Conservation (phyloP, 164 flowering plant genomes). For the Cinnamomum micranthum region DNA sequence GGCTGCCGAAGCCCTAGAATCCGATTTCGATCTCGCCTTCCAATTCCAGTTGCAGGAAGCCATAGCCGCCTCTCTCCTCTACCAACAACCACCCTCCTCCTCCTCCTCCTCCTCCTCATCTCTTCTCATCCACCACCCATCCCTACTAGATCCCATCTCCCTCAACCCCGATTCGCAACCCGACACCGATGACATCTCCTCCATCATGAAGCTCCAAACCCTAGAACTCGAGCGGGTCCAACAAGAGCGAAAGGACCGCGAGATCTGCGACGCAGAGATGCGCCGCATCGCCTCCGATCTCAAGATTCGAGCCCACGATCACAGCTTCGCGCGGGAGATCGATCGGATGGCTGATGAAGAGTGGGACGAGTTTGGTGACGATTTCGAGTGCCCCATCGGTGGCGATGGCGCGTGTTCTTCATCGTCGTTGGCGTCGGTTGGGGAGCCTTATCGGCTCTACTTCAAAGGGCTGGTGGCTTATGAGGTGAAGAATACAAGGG, state of each 20-base stretch:
- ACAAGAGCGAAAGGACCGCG: slow-evolving; percentile 34
- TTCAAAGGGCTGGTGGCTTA: slow-evolving; percentile 64
- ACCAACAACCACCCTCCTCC: slow-evolving; percentile 19
- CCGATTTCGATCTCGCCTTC: slow-evolving; percentile 59
- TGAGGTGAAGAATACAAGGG: slow-evolving; percentile 26
- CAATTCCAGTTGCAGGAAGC: slow-evolving; percentile 61
- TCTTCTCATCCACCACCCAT: not conserved
- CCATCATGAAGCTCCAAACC: slow-evolving; percentile 21
- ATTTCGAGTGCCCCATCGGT: slow-evolving; percentile 41
- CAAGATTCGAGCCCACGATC: slow-evolving; percentile 48
- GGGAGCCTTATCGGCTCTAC: slow-evolving; percentile 37
- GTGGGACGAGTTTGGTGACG: slow-evolving; percentile 48
- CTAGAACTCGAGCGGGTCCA: slow-evolving; percentile 31
- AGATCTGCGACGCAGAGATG: slow-evolving; percentile 28
- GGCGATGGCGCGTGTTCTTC: slow-evolving; percentile 23
- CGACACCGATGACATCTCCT: slow-evolving; percentile 1
- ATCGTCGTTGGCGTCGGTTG: not conserved
- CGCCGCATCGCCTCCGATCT: slow-evolving; percentile 29
- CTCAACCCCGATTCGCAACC: slow-evolving; percentile 3
- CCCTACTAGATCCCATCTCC: too few species aligned
- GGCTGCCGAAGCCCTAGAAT: slow-evolving; percentile 27
- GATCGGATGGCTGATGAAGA: slow-evolving; percentile 35
- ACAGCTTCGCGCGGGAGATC: slow-evolving; percentile 40
- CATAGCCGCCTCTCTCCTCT: slow-evolving; percentile 39
- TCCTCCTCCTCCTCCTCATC: slow-evolving; percentile 25